A percentile compares a stretch with the other conserved stretches of the same genome.
Evolutionary conservation across 2,329 filamentous ascomycete genomes (phyloP).

Genomic region (Stemphylium beticola): DNA sequence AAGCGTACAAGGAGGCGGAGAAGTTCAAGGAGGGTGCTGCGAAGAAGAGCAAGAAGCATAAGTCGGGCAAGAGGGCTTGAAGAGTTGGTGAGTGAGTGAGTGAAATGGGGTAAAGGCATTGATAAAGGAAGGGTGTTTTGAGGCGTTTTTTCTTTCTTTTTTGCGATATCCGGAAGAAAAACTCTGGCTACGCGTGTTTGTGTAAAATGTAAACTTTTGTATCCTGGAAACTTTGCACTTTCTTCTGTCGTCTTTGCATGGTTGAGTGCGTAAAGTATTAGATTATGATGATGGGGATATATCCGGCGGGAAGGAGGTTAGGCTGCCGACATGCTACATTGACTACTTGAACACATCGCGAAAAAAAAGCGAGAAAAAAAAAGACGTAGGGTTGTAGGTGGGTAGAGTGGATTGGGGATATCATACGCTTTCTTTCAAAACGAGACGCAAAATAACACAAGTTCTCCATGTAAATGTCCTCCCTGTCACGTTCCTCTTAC

Average conservation of each 20-base stretch:
- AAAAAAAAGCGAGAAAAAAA: neutral
- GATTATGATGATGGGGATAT: too few relatives aligned
- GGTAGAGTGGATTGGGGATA: constrained; percentile 2
- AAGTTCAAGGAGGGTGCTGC: constrained; percentile 43
- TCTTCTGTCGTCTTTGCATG: too few relatives aligned
- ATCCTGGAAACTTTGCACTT: too few relatives aligned
- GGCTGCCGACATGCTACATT: neutral
- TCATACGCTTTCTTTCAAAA: constrained; percentile 8
- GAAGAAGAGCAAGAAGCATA: constrained; percentile 46
- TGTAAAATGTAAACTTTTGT: neutral
- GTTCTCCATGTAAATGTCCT: too few relatives aligned
- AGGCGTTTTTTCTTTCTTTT: too few relatives aligned
- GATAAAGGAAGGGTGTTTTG: neutral
- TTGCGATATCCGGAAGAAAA: neutral
- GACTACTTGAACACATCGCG: neutral
- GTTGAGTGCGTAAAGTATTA: too few relatives aligned
- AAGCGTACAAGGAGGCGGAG: constrained; percentile 51
- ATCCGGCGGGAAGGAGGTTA: neutral
- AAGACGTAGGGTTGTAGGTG: neutral
- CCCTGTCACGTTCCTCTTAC: neutral
- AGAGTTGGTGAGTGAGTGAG: too few relatives aligned
- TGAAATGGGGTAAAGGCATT: neutral
- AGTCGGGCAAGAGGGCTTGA: constrained; percentile 53
- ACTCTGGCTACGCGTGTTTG: neutral
- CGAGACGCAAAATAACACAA: neutral